Evolutionary conservation across 257 asterid genomes (phyloP).

Genomic region (Parsonsia alboflavescens): DNA sequence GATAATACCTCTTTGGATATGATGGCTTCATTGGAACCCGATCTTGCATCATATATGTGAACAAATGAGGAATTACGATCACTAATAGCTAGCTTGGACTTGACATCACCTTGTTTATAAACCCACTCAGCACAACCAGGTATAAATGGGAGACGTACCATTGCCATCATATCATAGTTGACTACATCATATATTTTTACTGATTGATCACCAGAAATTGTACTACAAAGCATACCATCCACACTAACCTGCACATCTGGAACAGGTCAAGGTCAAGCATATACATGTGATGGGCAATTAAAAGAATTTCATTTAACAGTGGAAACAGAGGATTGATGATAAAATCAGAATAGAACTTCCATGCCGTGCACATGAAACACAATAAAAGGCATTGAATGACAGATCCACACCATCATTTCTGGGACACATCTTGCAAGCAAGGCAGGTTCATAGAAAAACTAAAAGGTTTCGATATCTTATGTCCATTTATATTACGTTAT

Average conservation of each 20-base stretch:
- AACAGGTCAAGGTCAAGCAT: constrained; percentile 24
- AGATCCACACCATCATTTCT: background rate
- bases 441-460: background rate
- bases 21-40: constrained; percentile 86
- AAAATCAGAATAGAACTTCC: background rate
- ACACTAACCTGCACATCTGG: constrained; percentile 68
- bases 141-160: constrained; percentile 86
- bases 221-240: constrained; percentile 94
- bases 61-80: constrained; percentile 80
- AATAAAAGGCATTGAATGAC: background rate
- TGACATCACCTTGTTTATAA: constrained; percentile 86
- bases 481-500: too few species aligned
- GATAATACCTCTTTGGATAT: constrained; percentile 76
- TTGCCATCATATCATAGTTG: constrained; percentile 99
- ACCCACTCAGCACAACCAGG: constrained; percentile 94
- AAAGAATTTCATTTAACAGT: background rate
- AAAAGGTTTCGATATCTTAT: background rate
- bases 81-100: constrained; percentile 84
- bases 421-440: background rate
- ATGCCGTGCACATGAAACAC: background rate
- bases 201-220: constrained; percentile 83
- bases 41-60: constrained; percentile 83
- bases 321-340: background rate
- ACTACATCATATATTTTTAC: constrained; percentile 93
- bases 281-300: constrained; percentile 12